phyloP scores from a whole-genome alignment of 371 early-diverging fungal genomes.

The Zychaea mexicana region DNA sequence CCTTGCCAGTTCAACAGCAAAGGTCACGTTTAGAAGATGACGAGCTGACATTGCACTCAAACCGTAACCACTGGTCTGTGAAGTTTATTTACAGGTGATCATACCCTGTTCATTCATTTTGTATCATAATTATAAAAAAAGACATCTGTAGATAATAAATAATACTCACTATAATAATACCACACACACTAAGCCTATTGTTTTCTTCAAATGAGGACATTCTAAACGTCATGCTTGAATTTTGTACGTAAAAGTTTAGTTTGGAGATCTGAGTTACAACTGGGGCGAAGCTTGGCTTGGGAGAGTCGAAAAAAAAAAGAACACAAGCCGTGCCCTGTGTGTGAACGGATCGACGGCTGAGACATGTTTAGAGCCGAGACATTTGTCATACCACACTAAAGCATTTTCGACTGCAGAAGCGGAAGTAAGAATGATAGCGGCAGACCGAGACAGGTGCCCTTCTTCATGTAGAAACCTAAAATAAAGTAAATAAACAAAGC shows the following conservation, averaged over 20 bases:
- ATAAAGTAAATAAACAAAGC: neutral
- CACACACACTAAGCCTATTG: no score
- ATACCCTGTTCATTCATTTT: neutral
- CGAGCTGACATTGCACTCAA: neutral
- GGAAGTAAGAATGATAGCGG: neutral
- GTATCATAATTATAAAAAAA: neutral
- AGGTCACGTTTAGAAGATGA: slow-evolving; percentile 1
- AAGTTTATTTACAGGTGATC: slow-evolving; percentile 4
- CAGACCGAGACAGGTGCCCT: neutral
- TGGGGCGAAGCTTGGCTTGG: no score
- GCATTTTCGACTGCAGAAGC: no score
- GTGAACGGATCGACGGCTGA: neutral
- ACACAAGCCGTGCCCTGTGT: no score
- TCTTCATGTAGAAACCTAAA: neutral
- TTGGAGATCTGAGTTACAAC: no score
- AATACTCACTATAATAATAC: no score
- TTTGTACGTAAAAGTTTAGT: no score
- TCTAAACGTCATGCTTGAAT: no score
- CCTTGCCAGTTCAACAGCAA: neutral
- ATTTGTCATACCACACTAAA: neutral
- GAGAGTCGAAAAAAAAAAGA: no score
- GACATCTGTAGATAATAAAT: neutral
- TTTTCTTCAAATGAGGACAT: no score
- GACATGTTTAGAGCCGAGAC: neutral
- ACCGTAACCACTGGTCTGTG: slow-evolving; percentile 1